phyloP scores from a whole-genome alignment of 2,329 filamentous ascomycete species.

The Nothomitra cinnamomea region DNA sequence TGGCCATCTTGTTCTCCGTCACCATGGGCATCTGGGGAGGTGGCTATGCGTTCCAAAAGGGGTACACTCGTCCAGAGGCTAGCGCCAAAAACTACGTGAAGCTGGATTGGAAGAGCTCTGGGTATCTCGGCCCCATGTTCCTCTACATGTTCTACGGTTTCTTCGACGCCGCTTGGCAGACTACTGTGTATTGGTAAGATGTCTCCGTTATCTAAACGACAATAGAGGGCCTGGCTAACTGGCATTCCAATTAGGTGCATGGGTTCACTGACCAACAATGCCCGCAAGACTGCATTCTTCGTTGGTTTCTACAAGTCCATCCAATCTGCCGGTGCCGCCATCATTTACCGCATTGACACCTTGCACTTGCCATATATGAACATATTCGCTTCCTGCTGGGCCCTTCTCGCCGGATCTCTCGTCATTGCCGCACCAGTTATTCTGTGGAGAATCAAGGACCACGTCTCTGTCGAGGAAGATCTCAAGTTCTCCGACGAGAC shows the following conservation, averaged over 20 bases:
- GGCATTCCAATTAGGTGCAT: slow-evolving; percentile 46
- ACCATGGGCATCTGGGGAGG: slow-evolving; percentile 31
- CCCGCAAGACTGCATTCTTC: slow-evolving; percentile 80
- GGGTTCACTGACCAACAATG: slow-evolving; percentile 83
- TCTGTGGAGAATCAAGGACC: slow-evolving; percentile 62
- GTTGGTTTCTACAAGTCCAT: slow-evolving; percentile 83
- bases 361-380: slow-evolving; percentile 45
- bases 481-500: slow-evolving; percentile 76
- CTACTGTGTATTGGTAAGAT: slow-evolving; percentile 60
- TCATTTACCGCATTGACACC: slow-evolving; percentile 56
- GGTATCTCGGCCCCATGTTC: slow-evolving; percentile 67
- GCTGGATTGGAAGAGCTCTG: slow-evolving; percentile 48
- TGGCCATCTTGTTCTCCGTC: slow-evolving; percentile 28
- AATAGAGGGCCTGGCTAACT: slow-evolving; percentile 1
- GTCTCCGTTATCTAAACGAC: slow-evolving; percentile 6
- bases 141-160: slow-evolving; percentile 83
- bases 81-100: slow-evolving; percentile 25
- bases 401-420: slow-evolving; percentile 53
- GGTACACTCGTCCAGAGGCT: slow-evolving; percentile 32
- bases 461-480: slow-evolving; percentile 66
- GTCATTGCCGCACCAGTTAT: slow-evolving; percentile 66
- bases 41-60: slow-evolving; percentile 59
- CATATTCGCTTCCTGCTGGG: slow-evolving; percentile 65
- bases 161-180: slow-evolving; percentile 83
- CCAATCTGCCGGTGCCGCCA: slow-evolving; percentile 69